These are phyloP conservation scores for Vigna angularis DNA, from an alignment of 306 rosid species.

Conservation along the genomic window DNA sequence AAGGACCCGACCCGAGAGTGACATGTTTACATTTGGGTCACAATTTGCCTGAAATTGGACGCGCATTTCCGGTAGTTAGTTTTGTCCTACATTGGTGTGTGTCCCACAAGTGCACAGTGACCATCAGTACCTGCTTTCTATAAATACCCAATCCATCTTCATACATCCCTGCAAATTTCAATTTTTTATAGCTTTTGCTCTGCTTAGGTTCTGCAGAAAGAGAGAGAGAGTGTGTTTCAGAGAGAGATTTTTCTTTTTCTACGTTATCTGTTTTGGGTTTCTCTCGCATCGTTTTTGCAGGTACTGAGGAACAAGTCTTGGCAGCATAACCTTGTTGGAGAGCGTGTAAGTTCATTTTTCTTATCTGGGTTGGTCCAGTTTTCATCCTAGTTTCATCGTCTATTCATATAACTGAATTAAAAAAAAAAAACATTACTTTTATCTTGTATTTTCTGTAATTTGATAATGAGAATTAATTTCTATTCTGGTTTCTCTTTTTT, in stretches of 20 bases:
- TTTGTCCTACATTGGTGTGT: conserved; percentile 46
- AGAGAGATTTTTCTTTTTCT: conserved; percentile 14
- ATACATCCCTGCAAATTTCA: conserved; percentile 20
- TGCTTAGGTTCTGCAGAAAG: conserved; percentile 40
- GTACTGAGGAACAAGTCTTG: conserved; percentile 44
- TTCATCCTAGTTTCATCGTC: neutral
- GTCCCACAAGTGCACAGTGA: conserved; percentile 52
- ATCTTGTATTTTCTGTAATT: conserved; percentile 2
- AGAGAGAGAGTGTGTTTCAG: conserved; percentile 47
- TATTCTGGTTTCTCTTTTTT: neutral
- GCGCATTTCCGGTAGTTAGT: conserved; percentile 20
- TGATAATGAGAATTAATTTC: neutral
- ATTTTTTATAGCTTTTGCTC: conserved; percentile 38
- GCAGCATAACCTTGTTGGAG: conserved; percentile 42
- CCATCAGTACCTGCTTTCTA: conserved; percentile 45
- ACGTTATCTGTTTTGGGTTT: conserved; percentile 11
- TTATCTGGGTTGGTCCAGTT: conserved; percentile 11
- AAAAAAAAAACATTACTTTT: neutral
- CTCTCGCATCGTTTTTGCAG: conserved; percentile 41
- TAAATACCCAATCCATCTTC: conserved; percentile 50
- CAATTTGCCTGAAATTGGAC: conserved; percentile 50
- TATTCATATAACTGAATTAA: neutral
- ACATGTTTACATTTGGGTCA: conserved; percentile 37
- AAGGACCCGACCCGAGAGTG: conserved; percentile 29
- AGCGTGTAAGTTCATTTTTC: conserved; percentile 49